Conservation (phyloP, 202 grass and related monocot genomes). For the Hordeum pubiflorum region DNA sequence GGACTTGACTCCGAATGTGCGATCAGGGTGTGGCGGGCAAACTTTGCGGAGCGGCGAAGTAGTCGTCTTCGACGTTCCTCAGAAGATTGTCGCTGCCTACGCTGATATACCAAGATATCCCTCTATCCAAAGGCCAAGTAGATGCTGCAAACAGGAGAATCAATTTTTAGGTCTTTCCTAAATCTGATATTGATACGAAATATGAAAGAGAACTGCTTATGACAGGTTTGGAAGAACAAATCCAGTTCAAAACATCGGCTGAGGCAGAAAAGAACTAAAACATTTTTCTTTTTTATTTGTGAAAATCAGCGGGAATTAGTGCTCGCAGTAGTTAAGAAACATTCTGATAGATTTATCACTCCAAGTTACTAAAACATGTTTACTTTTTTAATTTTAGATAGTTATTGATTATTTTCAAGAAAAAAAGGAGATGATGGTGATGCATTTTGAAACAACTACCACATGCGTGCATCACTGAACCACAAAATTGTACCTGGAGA, state of each 20-base stretch:
- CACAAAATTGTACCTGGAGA: conserved; percentile 33
- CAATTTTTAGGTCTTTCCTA: neutral
- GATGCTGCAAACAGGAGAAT: conserved; percentile 27
- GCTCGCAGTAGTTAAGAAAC: neutral
- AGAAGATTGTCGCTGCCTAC: conserved; percentile 63
- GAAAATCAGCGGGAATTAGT: neutral
- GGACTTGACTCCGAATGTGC: neutral
- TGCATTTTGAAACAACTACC: neutral
- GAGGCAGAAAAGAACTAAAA: neutral
- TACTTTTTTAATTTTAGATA: neutral
- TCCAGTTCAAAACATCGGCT: neutral
- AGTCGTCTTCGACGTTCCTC: conserved; percentile 88
- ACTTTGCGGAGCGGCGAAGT: conserved; percentile 62
- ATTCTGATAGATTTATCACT: neutral
- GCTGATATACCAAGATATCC: conserved; percentile 88
- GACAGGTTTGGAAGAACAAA: neutral
- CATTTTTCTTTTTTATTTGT: neutral
- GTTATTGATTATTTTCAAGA: neutral
- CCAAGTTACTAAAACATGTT: no score
- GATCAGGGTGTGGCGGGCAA: conserved; percentile 28
- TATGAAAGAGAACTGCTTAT: neutral
- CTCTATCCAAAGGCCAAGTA: conserved; percentile 58
- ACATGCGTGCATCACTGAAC: neutral
- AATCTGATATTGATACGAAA: neutral
- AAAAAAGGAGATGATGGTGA: neutral